Evolutionary conservation across 257 asterid genomes (phyloP), one percentile per base, ranked within the genome.

Genomic region (Przewalskia tangutica): DNA sequence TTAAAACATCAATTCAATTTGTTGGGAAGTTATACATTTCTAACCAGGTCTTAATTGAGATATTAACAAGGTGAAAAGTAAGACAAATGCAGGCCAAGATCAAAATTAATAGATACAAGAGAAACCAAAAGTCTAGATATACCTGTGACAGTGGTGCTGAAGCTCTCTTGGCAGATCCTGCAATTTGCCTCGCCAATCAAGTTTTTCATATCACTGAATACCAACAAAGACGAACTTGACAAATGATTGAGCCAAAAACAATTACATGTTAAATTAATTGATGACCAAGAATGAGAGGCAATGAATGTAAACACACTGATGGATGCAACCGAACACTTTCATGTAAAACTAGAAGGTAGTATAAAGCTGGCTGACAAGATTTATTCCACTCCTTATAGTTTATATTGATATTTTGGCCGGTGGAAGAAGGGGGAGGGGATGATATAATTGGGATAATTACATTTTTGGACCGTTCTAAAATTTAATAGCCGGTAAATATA

Each of bases 151-250:
- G 88, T 89, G 86, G 97, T 95, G 91, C 98, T 95, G 86, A 89
- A 95, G 90, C 93, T 92, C 90, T 95, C 99, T 82, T 92, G 92
- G 84, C 99, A 95, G 56, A 95, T 95, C 84, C 89, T 64, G 76
- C 98, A 94, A 2, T 86, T 79, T 46, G 91, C 99, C 83, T 92
- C 97, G 3, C 99, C 98, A 79, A 90, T 90, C 93, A 90, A 86
- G 89, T 89, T 89, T 88, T 95, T 94, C 97, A 93, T 91, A 84
- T 95, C 97, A 80, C 98, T 95, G 90, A 56, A 89, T 87, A 79
- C 40, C 67, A 32, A 27, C 14, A 14, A 40, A 64, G 58, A 64
- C 2, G 4, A 42, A 60, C 4, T 6, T 16, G 42, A 8, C 44
- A 79, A 10, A 60, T 3, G 82, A 60, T 2, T n/a, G 59, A 42